These are phyloP conservation scores for Lecanosticta acicola DNA, from an alignment of 2,329 filamentous ascomycete genomes.

Conservation along the genomic window DNA sequence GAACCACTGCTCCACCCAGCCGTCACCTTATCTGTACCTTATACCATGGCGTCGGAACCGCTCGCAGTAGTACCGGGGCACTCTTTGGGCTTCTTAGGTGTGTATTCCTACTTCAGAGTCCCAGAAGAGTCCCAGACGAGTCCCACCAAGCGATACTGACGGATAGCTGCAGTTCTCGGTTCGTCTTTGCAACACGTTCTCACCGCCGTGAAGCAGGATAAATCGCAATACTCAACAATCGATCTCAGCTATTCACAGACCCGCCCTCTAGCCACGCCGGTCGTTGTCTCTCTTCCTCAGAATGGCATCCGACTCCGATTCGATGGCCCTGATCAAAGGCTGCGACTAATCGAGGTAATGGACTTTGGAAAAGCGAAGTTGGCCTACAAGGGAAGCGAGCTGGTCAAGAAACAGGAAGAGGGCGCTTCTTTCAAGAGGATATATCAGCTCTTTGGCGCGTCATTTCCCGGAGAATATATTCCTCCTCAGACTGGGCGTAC, in stretches of 20 bases:
- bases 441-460: conserved; percentile 91
- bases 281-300: conserved; percentile 68
- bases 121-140: neutral
- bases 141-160: neutral
- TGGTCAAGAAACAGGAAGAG: conserved; percentile 57
- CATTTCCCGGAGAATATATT: conserved; percentile 89
- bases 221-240: conserved; percentile 73
- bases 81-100: conserved; percentile 39
- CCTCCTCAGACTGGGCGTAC: conserved; percentile 52
- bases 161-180: conserved; percentile 61
- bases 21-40: neutral
- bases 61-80: conserved; percentile 23
- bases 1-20: neutral
- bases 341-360: conserved; percentile 83
- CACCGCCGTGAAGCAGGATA: conserved; percentile 81
- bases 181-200: conserved; percentile 87
- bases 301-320: conserved; percentile 90
- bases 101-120: conserved; percentile 4
- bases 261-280: conserved; percentile 66
- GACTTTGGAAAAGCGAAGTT: conserved; percentile 84
- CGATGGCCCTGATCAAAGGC: conserved; percentile 84
- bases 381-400: conserved; percentile 73
- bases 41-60: conserved; percentile 9
- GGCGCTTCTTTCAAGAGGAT: conserved; percentile 41
- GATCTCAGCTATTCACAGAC: conserved; percentile 75